These are phyloP conservation scores for Epichloe baconii DNA, from an alignment of 2,329 filamentous ascomycete genomes.

Conservation along the genomic window DNA sequence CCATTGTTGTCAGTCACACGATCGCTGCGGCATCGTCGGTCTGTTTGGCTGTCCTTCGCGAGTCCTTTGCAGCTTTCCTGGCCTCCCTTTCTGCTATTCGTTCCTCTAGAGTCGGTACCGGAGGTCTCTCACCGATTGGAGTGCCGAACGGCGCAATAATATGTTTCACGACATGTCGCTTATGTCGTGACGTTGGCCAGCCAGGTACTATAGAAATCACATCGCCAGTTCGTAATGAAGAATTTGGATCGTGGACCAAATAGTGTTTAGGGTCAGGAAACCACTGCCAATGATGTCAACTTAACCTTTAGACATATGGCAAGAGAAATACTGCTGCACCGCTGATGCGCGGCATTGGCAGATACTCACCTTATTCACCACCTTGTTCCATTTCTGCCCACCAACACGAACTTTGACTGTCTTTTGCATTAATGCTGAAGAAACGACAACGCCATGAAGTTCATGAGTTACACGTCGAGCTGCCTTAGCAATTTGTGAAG, in stretches of 20 bases:
- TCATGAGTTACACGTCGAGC: constrained; percentile 34
- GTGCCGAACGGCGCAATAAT: constrained; percentile 59
- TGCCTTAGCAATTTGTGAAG: constrained; percentile 27
- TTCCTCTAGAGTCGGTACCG: constrained; percentile 52
- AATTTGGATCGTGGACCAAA: constrained; percentile 67
- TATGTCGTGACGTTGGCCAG: constrained; percentile 50
- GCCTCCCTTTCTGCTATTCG: constrained; percentile 39
- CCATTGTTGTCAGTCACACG: not conserved
- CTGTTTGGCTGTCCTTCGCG: constrained; percentile 30
- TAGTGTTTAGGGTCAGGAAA: constrained; percentile 52
- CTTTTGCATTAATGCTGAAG: constrained; percentile 63
- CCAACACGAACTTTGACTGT: constrained; percentile 69
- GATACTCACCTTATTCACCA: constrained; percentile 54
- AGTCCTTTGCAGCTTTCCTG: constrained; percentile 43
- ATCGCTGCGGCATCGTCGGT: constrained; percentile 9
- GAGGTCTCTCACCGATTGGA: constrained; percentile 49
- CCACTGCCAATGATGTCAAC: constrained; percentile 21
- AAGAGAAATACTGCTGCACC: not conserved
- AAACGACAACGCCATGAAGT: constrained; percentile 59
- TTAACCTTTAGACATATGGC: not conserved
- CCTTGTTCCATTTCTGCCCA: constrained; percentile 57
- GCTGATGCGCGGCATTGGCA: not conserved
- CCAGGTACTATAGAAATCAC: constrained; percentile 58
- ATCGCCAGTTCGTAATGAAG: constrained; percentile 61
- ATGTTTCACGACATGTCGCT: constrained; percentile 60